These are phyloP conservation scores for Sporothrix luriei DNA, from an alignment of 2,329 filamentous ascomycete genomes.

Conservation along the genomic window DNA sequence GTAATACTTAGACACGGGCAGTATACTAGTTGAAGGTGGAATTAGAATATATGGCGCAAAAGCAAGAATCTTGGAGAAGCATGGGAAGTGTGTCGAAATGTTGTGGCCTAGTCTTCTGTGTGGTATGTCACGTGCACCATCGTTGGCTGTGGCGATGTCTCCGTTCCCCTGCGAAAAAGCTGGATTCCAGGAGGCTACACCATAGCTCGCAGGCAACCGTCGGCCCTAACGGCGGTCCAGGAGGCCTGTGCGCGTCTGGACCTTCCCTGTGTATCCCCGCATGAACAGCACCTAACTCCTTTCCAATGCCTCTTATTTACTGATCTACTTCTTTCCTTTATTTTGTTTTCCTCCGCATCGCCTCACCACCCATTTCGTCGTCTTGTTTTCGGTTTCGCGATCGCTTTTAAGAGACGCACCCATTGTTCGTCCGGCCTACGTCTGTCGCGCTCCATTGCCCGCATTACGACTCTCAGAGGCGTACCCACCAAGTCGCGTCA, in stretches of 20 bases:
- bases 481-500: conserved; percentile 1
- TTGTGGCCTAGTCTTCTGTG: not conserved
- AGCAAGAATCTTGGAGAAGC: not conserved
- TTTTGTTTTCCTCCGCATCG: not conserved
- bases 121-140: not conserved
- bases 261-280: not conserved
- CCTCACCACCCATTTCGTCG: not conserved
- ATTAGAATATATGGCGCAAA: conserved; percentile 6
- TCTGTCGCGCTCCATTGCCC: not conserved
- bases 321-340: not conserved
- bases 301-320: not conserved
- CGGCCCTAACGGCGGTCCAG: not conserved
- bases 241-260: not conserved
- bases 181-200: not conserved
- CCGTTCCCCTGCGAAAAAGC: not conserved
- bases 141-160: not conserved
- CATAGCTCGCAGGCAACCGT: not conserved
- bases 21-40: not conserved
- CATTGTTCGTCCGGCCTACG: not conserved
- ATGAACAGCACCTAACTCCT: not conserved
- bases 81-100: too few relatives aligned
- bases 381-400: not conserved
- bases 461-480: not conserved
- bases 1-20: not conserved
- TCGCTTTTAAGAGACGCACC: not conserved